Base-by-base conservation (phyloP, 2,329 filamentous ascomycete species). In the Piedraia hortae region DNA sequence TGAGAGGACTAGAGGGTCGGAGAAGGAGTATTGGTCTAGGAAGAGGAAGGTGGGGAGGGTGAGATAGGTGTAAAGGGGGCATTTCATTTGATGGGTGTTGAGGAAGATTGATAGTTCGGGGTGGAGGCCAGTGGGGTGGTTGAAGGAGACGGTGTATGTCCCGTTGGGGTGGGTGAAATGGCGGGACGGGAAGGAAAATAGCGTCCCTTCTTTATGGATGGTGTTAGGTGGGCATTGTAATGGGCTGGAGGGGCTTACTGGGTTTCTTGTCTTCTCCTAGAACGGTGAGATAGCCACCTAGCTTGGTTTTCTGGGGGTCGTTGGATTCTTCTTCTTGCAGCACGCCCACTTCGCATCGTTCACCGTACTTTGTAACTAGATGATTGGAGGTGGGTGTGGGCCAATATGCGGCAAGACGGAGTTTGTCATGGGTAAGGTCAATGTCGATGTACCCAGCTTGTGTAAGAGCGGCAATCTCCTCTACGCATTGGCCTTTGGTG, bases 21-120 rank as follows among this genome's bases (percentile, higher is more conserved):
- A 54, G 28, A 91, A 59, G 44, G 89, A 77, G 46, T 90, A 88
- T 37, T 68, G 67, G 50, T 93, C 82, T 17, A 72, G 62, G 45
- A 93, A 91, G 29, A 91, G 54, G 21, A 56, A 48, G 12, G 68
- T 72, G 1, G 82, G 80, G 3, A 91, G 59, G 0, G 75, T 88
- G 12, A 90, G 48, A 44, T 89, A 75, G 6, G 72, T 60, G 45
- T 90, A 67, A 1, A 80, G 52, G 9, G 59, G 57, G 44, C 82
- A 91, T 14, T 51, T 47, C n/a, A 53, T 48, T 19, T 38, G 48
- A 19, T 38, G 35, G 5, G 22, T 56, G 1, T 37, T 46, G 0
- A 91, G 48, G 2, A 48, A 54, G 23, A 89, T 54, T 33, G 66
- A 59, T 27, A 91, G 52, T 0, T 65, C 73, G 2, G 82, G 82